Evolutionary conservation across 2,329 filamentous ascomycete genomes (phyloP), one percentile per base, ranked within the genome.

Genomic region (Achaetomium macrosporum): DNA sequence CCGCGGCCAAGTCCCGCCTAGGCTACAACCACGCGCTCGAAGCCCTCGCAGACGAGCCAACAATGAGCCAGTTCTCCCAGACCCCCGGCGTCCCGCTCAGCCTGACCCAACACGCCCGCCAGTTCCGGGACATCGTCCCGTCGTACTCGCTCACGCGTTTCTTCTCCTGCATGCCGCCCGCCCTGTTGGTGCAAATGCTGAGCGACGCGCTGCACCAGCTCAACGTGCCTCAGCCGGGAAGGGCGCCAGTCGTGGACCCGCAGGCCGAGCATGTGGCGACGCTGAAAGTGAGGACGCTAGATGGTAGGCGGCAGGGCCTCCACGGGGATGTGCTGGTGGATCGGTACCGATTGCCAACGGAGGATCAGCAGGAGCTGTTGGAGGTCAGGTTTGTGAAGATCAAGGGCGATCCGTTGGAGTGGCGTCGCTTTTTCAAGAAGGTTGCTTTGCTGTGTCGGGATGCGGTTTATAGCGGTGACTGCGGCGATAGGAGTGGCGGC

Each of bases 401-500:
- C 50, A 96, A 96, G 73, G 93, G 93, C 6, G 93, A 99, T 73
- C 93, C 93, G 5, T 72, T 99, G 46, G 92, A 97, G 73, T 99
- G 95, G 93, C 82, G 93, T 56, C 77, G 93, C 33, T 90, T 99
- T 67, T 99, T 99, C 76, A 99, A 99, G 73, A 91, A 90, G 69
- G 81, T 96, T n/a, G 88, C 88, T 30, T 76, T 95, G 58, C 75
- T 92, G 55, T 95, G 91, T 71, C 88, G 88, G 65, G 90, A 96
- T 66, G 90, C 83, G 9, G 85, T 97, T 42, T 88, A 60, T 44
- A 62, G 54, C n/a, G 51, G 52, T 29, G 55, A 61, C 12, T 35
- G 50, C 20, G 56, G 42, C 1, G 53, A 15, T 30, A 17, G 42
- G 19, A 16, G 15, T 42, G 42, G 19, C 13, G n/a, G 7, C 10